phyloP scores from a whole-genome alignment of 1,284 basidiomycete species.

The Athelia sp. region DNA sequence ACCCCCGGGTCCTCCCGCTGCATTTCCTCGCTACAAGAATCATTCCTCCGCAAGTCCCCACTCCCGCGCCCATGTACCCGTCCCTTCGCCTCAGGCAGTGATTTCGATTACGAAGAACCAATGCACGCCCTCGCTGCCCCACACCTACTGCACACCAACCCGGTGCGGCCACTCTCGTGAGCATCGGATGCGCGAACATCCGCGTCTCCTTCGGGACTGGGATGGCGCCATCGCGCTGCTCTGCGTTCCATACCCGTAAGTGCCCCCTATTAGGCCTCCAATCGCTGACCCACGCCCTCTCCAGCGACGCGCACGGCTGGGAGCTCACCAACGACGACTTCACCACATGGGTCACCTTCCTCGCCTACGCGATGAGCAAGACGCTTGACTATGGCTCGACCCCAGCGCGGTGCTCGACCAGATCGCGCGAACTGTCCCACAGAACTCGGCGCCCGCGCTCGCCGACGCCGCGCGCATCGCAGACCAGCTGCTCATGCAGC shows the following conservation, averaged over 20 bases:
- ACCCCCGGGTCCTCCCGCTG: too few relatives aligned
- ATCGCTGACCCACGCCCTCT: background rate
- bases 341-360: constrained; percentile 50
- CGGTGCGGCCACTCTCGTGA: background rate
- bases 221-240: constrained; percentile 53
- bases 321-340: constrained; percentile 50
- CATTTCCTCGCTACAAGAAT: too few relatives aligned
- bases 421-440: constrained; percentile 42
- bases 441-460: constrained; percentile 35
- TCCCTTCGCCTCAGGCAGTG: too few relatives aligned
- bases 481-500: constrained; percentile 52
- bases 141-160: too few relatives aligned
- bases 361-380: constrained; percentile 44
- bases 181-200: too few relatives aligned
- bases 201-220: constrained; percentile 54
- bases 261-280: constrained; percentile 13
- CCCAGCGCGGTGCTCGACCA: constrained; percentile 45
- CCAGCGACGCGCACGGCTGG: constrained; percentile 46
- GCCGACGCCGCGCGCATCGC: constrained; percentile 44
- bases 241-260: constrained; percentile 57
- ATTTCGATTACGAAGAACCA: too few relatives aligned
- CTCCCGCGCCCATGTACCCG: too few relatives aligned
- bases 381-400: constrained; percentile 55
- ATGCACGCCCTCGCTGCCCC: too few relatives aligned
- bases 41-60: too few relatives aligned